Conservation (phyloP, 106 monocot species). For the Acanthochlamys bracteata region DNA sequence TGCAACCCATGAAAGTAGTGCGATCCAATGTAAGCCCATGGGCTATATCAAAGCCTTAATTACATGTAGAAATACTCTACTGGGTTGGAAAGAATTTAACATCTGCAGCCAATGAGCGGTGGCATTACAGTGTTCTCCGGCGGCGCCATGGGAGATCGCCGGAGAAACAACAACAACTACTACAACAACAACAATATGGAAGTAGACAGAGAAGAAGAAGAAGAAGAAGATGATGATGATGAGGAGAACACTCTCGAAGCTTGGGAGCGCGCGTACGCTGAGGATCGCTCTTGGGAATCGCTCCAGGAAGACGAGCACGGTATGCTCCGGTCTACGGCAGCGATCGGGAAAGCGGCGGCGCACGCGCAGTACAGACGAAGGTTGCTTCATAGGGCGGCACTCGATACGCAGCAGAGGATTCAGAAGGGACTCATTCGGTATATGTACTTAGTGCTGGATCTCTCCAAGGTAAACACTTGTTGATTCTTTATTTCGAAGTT, state of each 20-base stretch:
- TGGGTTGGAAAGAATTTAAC: no score
- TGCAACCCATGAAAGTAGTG: no score
- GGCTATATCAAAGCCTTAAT: no score
- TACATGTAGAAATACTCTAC: no score
- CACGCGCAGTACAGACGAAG: constrained; percentile 89
- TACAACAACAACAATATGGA: background rate
- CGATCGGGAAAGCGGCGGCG: constrained; percentile 59
- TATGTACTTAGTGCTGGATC: constrained; percentile 75
- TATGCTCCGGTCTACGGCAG: constrained; percentile 58
- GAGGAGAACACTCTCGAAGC: constrained; percentile 38
- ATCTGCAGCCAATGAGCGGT: no score
- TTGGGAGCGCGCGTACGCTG: constrained; percentile 94
- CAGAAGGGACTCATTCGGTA: constrained; percentile 97
- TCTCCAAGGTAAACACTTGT: constrained; percentile 49
- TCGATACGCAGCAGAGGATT: constrained; percentile 35
- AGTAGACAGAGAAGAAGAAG: constrained; percentile 31
- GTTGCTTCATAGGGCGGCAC: constrained; percentile 50
- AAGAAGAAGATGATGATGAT: constrained; percentile 51
- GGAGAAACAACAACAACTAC: background rate
- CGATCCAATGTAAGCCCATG: no score
- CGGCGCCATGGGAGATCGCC: background rate
- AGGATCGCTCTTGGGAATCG: constrained; percentile 94
- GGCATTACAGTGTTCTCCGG: background rate
- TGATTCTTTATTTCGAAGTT: background rate
- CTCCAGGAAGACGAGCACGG: constrained; percentile 97